phyloP scores from a whole-genome alignment of 129 eudicot species.

The Lonicera japonica region DNA sequence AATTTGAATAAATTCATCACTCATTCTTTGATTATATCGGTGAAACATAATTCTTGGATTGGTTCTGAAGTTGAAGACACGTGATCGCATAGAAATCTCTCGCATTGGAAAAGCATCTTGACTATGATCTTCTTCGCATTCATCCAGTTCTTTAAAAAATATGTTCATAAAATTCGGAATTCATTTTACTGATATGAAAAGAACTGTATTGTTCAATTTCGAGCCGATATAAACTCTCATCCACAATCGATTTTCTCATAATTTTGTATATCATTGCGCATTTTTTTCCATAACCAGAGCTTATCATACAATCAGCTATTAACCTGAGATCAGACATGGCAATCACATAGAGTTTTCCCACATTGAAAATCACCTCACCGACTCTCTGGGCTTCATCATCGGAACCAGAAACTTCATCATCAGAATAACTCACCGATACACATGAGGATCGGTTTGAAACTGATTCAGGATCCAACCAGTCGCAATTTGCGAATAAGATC shows the following conservation, averaged over 20 bases:
- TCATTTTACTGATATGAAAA: constrained; percentile 13
- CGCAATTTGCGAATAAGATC: constrained; percentile 14
- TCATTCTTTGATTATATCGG: constrained; percentile 9
- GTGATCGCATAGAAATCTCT: constrained; percentile 19
- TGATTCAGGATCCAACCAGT: constrained; percentile 18
- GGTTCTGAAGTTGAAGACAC: constrained; percentile 12
- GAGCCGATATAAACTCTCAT: constrained; percentile 15
- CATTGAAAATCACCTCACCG: neutral
- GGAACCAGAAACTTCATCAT: neutral
- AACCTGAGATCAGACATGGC: constrained; percentile 15
- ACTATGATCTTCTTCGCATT: constrained; percentile 4
- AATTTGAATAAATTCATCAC: constrained; percentile 19
- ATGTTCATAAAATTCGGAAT: constrained; percentile 1
- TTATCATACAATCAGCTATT: constrained; percentile 25
- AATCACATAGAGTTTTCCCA: neutral
- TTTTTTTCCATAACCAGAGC: constrained; percentile 19
- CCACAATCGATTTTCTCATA: constrained; percentile 14
- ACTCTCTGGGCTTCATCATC: neutral
- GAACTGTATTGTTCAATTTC: constrained; percentile 13
- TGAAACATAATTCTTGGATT: constrained; percentile 15
- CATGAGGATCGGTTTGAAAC: constrained; percentile 18
- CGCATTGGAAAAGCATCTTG: constrained; percentile 12
- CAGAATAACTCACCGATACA: neutral
- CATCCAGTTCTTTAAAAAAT: constrained; percentile 16
- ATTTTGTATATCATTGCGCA: constrained; percentile 13